Conservation (phyloP, 2,329 filamentous ascomycete species). For the Aspergillus thermomutatus region DNA sequence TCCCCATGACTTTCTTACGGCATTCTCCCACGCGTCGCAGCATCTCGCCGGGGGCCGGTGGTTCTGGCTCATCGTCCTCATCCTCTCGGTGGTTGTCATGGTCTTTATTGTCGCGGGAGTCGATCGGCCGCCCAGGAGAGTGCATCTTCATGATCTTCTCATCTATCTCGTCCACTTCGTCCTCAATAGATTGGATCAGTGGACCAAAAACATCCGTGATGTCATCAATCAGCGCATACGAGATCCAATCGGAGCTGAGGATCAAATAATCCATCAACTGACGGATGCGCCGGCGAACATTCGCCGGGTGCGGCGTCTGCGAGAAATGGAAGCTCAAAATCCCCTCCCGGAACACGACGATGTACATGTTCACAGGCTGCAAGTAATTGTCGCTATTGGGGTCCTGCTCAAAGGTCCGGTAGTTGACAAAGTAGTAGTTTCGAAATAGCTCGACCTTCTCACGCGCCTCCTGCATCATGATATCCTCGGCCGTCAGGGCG, state of each 20-base stretch:
- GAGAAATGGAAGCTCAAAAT: slow-evolving; percentile 96
- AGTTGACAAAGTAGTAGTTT: slow-evolving; percentile 98
- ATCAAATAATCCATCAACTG: slow-evolving; percentile 93
- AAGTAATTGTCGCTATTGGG: slow-evolving; percentile 83
- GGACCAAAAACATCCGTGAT: slow-evolving; percentile 96
- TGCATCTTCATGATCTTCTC: slow-evolving; percentile 84
- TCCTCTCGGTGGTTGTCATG: slow-evolving; percentile 38
- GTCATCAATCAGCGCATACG: slow-evolving; percentile 95
- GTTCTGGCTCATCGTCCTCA: slow-evolving; percentile 12
- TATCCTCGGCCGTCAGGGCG: slow-evolving; percentile 91
- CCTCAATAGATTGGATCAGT: slow-evolving; percentile 86
- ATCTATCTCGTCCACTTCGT: slow-evolving; percentile 96
- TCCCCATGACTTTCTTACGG: slow-evolving; percentile 93
- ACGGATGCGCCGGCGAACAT: slow-evolving; percentile 87
- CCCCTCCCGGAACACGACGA: slow-evolving; percentile 93
- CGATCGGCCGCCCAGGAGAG: slow-evolving; percentile 45
- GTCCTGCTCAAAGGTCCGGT: slow-evolving; percentile 96
- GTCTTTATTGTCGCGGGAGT: background rate
- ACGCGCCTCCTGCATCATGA: slow-evolving; percentile 93
- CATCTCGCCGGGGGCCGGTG: slow-evolving; percentile 69
- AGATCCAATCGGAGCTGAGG: slow-evolving; percentile 94
- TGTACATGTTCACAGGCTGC: slow-evolving; percentile 95
- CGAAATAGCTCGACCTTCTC: slow-evolving; percentile 98
- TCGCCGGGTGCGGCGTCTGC: slow-evolving; percentile 92
- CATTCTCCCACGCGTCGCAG: slow-evolving; percentile 88